A percentile compares a stretch with the other conserved stretches of the same genome.
Conservation (phyloP, 768 basidiomycete genomes). For the Cystobasidium ongulense region DNA sequence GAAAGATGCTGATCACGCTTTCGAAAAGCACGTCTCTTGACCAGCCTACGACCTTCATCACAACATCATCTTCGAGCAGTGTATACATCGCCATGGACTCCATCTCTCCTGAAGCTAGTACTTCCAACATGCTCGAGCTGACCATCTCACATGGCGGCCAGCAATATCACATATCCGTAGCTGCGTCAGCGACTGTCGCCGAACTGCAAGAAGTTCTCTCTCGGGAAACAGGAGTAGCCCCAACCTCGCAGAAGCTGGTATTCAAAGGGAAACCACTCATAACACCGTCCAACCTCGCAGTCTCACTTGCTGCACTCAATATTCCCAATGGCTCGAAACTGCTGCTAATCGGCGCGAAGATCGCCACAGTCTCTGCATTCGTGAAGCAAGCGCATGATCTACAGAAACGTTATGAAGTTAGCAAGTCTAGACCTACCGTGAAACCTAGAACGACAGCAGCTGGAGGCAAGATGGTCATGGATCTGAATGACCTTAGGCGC, state of each 20-base stretch:
- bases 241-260: conserved; percentile 32
- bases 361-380: conserved; percentile 1
- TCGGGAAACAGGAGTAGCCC: conserved; percentile 15
- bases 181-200: conserved; percentile 7
- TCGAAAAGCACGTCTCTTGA: no score
- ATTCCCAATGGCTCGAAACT: conserved; percentile 28
- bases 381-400: background rate
- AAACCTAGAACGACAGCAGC: background rate
- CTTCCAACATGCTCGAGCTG: background rate
- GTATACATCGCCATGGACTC: background rate
- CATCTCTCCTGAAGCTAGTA: background rate
- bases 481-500: conserved; percentile 20
- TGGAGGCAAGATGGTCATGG: conserved; percentile 9
- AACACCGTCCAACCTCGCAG: background rate
- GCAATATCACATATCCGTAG: background rate
- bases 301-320: background rate
- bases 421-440: conserved; percentile 21
- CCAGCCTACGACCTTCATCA: no score
- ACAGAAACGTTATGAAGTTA: conserved; percentile 29
- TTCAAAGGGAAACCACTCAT: conserved; percentile 34
- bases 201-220: background rate
- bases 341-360: conserved; percentile 33
- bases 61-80: background rate
- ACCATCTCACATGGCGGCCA: conserved; percentile 11
- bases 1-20: no score